Evolutionary conservation across 2,329 filamentous ascomycete genomes (phyloP).

Genomic region (Cladosporium colombiae): DNA sequence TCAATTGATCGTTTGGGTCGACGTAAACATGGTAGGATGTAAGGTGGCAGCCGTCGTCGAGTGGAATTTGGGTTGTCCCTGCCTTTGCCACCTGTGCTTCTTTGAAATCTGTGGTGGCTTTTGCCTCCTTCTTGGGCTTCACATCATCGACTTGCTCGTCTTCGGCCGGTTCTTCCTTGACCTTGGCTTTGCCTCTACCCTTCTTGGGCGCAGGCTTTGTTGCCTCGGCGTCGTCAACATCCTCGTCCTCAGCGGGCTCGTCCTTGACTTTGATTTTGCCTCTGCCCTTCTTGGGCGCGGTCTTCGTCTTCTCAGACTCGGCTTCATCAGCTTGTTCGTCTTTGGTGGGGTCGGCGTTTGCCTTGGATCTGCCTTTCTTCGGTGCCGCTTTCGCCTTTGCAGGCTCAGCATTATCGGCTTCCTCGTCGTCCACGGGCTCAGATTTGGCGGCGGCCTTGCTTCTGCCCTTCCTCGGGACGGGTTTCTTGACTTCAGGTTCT

Average conservation of each 20-base stretch:
- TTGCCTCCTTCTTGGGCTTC: slow-evolving; percentile 17
- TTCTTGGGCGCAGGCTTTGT: slow-evolving; percentile 19
- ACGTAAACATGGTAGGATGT: slow-evolving; percentile 60
- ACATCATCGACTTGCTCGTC: slow-evolving; percentile 16
- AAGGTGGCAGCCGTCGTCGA: slow-evolving; percentile 49
- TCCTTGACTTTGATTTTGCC: slow-evolving; percentile 19
- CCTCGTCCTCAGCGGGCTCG: slow-evolving; percentile 7
- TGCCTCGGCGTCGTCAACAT: slow-evolving; percentile 4
- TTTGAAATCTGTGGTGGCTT: slow-evolving; percentile 43
- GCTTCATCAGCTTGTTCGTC: slow-evolving; percentile 16
- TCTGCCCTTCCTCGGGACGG: slow-evolving; percentile 19
- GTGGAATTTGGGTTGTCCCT: slow-evolving; percentile 46
- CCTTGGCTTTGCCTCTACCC: slow-evolving; percentile 25
- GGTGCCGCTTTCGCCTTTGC: slow-evolving; percentile 1
- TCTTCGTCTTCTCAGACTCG: slow-evolving; percentile 3
- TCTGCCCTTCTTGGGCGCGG: slow-evolving; percentile 15
- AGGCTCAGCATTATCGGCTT: slow-evolving; percentile 15
- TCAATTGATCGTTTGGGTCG: slow-evolving; percentile 59
- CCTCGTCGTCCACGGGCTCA: slow-evolving; percentile 14
- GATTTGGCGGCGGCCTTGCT: slow-evolving; percentile 18
- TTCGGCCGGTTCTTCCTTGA: slow-evolving; percentile 12
- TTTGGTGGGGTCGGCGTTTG: slow-evolving; percentile 10
- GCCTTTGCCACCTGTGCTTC: slow-evolving; percentile 49
- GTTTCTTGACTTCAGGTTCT: slow-evolving; percentile 22
- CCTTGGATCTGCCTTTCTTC: slow-evolving; percentile 24